A percentile compares a stretch with the other conserved stretches of the same genome.
Evolutionary conservation across 108 stramenopile species (phyloP).

Genomic region (Cylindrotheca closterium): DNA sequence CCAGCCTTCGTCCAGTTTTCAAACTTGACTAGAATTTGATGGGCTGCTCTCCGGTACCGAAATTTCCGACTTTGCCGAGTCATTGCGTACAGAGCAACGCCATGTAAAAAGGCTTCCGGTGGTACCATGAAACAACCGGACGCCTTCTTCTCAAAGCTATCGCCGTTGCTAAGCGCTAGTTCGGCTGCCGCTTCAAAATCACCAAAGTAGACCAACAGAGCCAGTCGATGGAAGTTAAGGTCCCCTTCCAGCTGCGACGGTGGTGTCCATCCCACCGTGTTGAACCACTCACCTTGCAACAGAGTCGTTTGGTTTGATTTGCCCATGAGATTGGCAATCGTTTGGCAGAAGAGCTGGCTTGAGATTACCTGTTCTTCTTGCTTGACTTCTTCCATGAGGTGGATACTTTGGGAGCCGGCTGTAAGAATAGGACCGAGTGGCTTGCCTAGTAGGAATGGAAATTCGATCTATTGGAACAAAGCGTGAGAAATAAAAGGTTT

Average conservation of each 20-base stretch:
- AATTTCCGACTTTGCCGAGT: slow-evolving; percentile 7
- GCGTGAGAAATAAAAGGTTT: too few species aligned
- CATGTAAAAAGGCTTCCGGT: slow-evolving; percentile 7
- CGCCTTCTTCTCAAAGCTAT: not conserved
- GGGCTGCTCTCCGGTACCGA: slow-evolving; percentile 4
- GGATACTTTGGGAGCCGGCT: not conserved
- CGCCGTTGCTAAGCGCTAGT: not conserved
- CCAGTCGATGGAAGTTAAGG: too few species aligned
- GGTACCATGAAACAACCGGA: not conserved
- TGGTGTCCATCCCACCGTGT: too few species aligned
- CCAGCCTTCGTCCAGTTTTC: slow-evolving; percentile 12
- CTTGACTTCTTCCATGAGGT: slow-evolving; percentile 19
- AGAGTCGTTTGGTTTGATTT: slow-evolving; percentile 1
- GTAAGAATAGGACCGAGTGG: not conserved
- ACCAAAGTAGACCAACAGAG: not conserved
- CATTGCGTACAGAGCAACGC: slow-evolving; percentile 13
- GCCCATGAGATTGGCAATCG: slow-evolving; percentile 7
- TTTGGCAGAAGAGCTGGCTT: not conserved
- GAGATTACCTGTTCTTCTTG: slow-evolving; percentile 2
- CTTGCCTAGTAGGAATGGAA: not conserved
- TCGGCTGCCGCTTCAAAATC: not conserved
- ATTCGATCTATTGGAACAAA: too few species aligned
- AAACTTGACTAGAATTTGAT: slow-evolving; percentile 2
- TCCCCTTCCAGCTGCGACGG: too few species aligned
- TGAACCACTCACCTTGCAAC: too few species aligned